Evolutionary conservation across 2,329 filamentous ascomycete species (phyloP), one percentile per base, ranked within the genome.

Genomic region (Epichloe aotearoae): DNA sequence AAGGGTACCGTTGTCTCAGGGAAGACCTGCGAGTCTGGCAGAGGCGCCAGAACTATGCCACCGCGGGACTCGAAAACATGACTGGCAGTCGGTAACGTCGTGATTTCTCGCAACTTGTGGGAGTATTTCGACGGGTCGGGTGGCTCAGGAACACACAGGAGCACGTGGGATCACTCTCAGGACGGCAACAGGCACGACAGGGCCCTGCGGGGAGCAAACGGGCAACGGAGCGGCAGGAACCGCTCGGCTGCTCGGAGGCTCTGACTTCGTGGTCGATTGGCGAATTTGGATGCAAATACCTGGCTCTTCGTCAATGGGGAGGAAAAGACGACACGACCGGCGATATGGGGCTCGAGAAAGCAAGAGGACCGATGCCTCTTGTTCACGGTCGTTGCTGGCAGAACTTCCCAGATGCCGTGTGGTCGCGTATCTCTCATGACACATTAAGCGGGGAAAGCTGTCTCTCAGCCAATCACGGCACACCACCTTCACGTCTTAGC

Each of bases 1-100:
- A 51, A 46, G 34, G 46, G 37, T 36, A 30, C 38, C 26, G 36
- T 47, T 11, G 19, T 38, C 42, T 47, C 47, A 20, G 14, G 53
- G 49, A 56, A 61, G 61, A 63, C 61, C 59, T 58, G 57, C 47
- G 59, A 62, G 64, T 69, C 69, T 67, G 70, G 72, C 71, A 65
- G 64, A 62, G 62, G 58, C 63, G 71, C 71, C 71, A 71, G 67
- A 67, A 70, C 71, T 73, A 74, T 60, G 72, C 64, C 59, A 61
- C 61, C 61, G 63, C 64, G 63, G 64, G 61, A 64, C 61, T 62
- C 61, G 64, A 59, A 73, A 69, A 71, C 72, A 74, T 74, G 70
- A 70, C 72, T 67, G 64, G 57, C 52, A 54, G 56, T 58, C 57
- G 59, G 55, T 58, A 55, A 56, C 57, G 59, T 59, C 56, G 53